phyloP scores from a whole-genome alignment of 441 rosid genomes.

The Geranium incanum region DNA sequence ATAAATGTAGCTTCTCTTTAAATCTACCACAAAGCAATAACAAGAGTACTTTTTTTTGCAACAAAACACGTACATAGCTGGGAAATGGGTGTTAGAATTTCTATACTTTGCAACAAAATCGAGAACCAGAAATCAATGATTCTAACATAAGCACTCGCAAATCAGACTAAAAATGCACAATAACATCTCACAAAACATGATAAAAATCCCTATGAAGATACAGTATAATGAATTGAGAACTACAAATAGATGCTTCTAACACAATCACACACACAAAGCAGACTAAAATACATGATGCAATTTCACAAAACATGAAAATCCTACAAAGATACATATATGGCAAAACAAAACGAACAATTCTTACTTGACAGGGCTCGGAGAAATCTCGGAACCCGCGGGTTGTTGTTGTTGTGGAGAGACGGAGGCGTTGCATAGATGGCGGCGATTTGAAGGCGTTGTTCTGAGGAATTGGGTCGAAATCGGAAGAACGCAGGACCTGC shows the following conservation, averaged over 20 bases:
- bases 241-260: not conserved
- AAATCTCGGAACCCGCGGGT: conserved; percentile 29
- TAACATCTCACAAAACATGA: too few species aligned
- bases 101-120: not conserved
- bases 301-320: not conserved
- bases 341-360: conserved; percentile 7
- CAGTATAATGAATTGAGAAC: not conserved
- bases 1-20: not conserved
- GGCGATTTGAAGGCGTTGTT: conserved; percentile 13
- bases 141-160: too few species aligned
- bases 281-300: not conserved
- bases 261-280: not conserved
- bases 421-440: conserved; percentile 35
- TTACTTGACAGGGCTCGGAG: conserved; percentile 42
- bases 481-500: not conserved
- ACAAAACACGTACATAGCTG: not conserved
- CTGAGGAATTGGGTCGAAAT: not conserved
- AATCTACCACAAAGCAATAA: not conserved
- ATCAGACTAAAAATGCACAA: too few species aligned
- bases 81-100: not conserved
- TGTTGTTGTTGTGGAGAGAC: conserved; percentile 27
- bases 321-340: not conserved
- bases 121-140: not conserved
- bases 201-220: too few species aligned
- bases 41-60: not conserved